These are phyloP conservation scores for Gossypium australe DNA, from an alignment of 345 rosid genomes.

Conservation along the genomic window DNA sequence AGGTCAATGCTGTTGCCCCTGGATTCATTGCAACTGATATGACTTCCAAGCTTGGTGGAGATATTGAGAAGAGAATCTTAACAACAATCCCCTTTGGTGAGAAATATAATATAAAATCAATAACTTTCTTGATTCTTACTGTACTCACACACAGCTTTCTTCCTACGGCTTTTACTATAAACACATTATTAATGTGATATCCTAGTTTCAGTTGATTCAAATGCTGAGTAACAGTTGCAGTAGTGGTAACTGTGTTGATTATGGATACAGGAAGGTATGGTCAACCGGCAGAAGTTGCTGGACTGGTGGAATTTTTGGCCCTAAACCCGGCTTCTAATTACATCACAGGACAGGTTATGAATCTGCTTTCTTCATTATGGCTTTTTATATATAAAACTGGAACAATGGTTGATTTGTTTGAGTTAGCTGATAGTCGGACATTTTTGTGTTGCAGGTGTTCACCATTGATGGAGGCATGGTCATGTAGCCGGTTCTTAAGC, in stretches of 20 bases:
- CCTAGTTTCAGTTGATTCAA: background rate
- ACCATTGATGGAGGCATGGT: constrained; percentile 98
- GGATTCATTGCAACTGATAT: constrained; percentile 95
- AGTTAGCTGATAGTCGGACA: background rate
- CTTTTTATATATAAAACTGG: background rate
- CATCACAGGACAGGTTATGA: constrained; percentile 85
- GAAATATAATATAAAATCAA: constrained; percentile 11
- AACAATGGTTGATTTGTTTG: background rate
- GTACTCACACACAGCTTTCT: background rate
- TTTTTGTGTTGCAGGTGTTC: constrained; percentile 50
- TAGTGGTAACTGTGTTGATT: constrained; percentile 2
- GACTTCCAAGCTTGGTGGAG: constrained; percentile 92
- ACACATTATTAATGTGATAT: background rate
- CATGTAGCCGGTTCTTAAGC: constrained; percentile 33
- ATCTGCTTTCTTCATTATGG: constrained; percentile 1
- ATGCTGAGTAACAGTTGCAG: background rate
- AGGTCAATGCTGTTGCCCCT: constrained; percentile 92
- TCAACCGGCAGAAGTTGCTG: constrained; percentile 97
- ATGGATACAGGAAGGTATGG: constrained; percentile 79
- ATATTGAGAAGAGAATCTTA: constrained; percentile 85
- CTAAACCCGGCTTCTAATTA: constrained; percentile 81
- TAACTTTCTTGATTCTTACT: background rate
- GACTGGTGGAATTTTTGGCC: constrained; percentile 94
- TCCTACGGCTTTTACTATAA: constrained; percentile 4
- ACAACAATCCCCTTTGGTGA: constrained; percentile 81